Evolutionary conservation across 768 basidiomycete genomes (phyloP).

Genomic region (Scleroderma bovista): DNA sequence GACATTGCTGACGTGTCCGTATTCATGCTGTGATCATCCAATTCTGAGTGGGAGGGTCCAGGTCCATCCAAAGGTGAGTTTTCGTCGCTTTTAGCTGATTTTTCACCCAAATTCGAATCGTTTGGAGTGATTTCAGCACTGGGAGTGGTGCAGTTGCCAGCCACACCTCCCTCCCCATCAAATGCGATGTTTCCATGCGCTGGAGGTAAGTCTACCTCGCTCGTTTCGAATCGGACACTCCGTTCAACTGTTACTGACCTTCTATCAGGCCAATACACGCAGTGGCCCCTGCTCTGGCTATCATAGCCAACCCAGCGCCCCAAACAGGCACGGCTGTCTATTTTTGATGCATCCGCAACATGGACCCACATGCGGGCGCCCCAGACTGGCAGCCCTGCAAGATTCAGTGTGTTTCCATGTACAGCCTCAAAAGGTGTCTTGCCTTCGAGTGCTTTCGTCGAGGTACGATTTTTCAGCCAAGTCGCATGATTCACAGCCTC

Average conservation of each 20-base stretch:
- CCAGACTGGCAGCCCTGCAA: conserved; percentile 16
- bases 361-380: conserved; percentile 22
- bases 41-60: too few species aligned
- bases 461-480: conserved; percentile 6
- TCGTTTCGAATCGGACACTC: conserved; percentile 15
- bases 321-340: conserved; percentile 19
- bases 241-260: conserved; percentile 24
- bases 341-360: conserved; percentile 14
- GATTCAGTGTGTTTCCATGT: conserved; percentile 15
- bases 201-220: not conserved
- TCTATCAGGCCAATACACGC: conserved; percentile 27
- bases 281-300: conserved; percentile 26
- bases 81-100: not conserved
- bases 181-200: not conserved
- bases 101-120: not conserved
- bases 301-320: conserved; percentile 35
- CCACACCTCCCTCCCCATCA: not conserved
- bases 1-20: not conserved
- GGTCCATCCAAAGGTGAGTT: not conserved
- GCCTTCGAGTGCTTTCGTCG: conserved; percentile 1
- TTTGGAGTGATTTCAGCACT: not conserved
- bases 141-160: not conserved
- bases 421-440: conserved; percentile 13
- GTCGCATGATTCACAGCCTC: conserved; percentile 6
- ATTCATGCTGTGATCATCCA: not conserved